Percentiles rank a stretch among this genome's conserved stretches.
Conservation (phyloP, 2,329 filamentous ascomycete species). For the Botrytis fragariae region DNA sequence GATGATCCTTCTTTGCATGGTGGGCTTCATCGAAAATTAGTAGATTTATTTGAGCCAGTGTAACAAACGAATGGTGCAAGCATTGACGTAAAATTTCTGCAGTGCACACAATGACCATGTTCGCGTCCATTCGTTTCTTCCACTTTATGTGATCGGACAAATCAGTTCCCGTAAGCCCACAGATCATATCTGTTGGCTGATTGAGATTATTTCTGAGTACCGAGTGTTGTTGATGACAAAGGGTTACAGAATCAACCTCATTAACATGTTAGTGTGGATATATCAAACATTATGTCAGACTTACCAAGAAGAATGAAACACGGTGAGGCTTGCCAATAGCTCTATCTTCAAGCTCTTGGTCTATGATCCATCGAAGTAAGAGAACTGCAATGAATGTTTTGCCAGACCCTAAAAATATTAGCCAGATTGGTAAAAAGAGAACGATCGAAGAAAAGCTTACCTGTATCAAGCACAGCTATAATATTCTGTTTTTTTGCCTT, state of each 20-base stretch:
- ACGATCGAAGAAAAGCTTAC: slow-evolving; percentile 40
- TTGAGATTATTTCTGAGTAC: slow-evolving; percentile 81
- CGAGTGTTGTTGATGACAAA: slow-evolving; percentile 85
- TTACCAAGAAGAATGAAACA: slow-evolving; percentile 77
- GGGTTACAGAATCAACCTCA: slow-evolving; percentile 72
- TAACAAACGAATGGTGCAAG: slow-evolving; percentile 74
- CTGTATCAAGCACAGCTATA: slow-evolving; percentile 93
- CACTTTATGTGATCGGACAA: slow-evolving; percentile 60
- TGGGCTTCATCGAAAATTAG: slow-evolving; percentile 96
- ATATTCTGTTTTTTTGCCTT: slow-evolving; percentile 79
- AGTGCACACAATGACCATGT: slow-evolving; percentile 89
- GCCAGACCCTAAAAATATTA: slow-evolving; percentile 57
- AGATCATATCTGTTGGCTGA: slow-evolving; percentile 70
- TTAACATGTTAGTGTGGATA: background rate
- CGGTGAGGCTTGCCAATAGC: slow-evolving; percentile 56
- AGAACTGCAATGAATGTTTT: slow-evolving; percentile 96
- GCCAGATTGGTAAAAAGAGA: background rate
- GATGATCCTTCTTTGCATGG: slow-evolving; percentile 90
- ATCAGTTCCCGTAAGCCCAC: slow-evolving; percentile 64
- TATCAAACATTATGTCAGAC: background rate
- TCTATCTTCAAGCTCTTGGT: slow-evolving; percentile 72
- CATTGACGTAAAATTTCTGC: slow-evolving; percentile 81
- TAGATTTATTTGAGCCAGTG: slow-evolving; percentile 80
- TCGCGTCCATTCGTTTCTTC: slow-evolving; percentile 55
- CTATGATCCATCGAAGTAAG: slow-evolving; percentile 72